phyloP scores from a whole-genome alignment of 108 stramenopile species.

The Fistulifera solaris region DNA sequence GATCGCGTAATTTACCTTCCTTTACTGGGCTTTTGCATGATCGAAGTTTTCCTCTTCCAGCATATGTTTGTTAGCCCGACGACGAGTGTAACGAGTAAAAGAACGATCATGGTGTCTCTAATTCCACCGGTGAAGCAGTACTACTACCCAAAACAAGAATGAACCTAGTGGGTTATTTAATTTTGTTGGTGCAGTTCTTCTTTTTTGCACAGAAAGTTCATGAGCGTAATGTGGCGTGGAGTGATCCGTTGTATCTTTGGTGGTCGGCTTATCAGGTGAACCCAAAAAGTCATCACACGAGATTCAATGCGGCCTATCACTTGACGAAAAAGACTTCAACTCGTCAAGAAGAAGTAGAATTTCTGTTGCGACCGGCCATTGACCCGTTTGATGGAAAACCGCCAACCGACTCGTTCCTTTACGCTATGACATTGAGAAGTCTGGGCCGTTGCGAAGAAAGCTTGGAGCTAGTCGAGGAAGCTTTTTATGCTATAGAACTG shows the following conservation, averaged over 20 bases:
- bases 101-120: too few relatives aligned
- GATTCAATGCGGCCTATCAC: conserved; percentile 47
- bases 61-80: neutral
- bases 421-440: conserved; percentile 46
- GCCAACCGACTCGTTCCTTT: conserved; percentile 44
- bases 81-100: too few relatives aligned
- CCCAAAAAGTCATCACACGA: conserved; percentile 34
- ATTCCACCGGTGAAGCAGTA: too few relatives aligned
- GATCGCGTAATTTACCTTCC: conserved; percentile 53
- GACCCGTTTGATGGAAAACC: conserved; percentile 23
- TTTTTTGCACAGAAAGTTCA: conserved; percentile 24
- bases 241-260: conserved; percentile 28
- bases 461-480: conserved; percentile 24
- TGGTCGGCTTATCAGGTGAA: conserved; percentile 34
- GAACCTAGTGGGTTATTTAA: conserved; percentile 17
- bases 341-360: conserved; percentile 32
- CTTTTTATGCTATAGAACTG: conserved; percentile 30
- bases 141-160: too few relatives aligned
- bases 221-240: conserved; percentile 44
- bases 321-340: conserved; percentile 26
- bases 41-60: conserved; percentile 29
- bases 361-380: conserved; percentile 32
- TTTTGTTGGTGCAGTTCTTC: conserved; percentile 26
- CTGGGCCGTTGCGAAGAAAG: conserved; percentile 26
- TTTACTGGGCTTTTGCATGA: conserved; percentile 34